Base-by-base conservation (phyloP, 2,329 filamentous ascomycete species). In the Aspergillus eucalypticola region DNA sequence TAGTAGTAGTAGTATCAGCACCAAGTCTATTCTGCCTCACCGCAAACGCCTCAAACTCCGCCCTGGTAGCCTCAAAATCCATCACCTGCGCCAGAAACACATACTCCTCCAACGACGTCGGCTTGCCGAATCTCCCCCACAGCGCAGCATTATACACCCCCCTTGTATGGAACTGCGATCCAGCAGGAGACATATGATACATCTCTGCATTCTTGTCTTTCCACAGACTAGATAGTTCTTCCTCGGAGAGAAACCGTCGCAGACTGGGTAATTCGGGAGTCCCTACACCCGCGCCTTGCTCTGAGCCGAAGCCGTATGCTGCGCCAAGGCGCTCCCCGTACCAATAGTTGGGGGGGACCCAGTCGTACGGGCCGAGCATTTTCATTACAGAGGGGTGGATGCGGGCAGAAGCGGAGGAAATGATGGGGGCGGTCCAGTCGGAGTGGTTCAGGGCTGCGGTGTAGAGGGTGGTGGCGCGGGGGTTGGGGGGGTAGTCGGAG, bases 341-440 rank as follows among this genome's bases (percentile, higher is more conserved):
- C 86, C 85, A 89, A 72, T 88, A 88, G 63, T 83, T 86, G 0
- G 86, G 86, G 0, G 86, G 84, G 0, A 87, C 84, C 85, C 85
- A 89, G 66, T 88, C 86, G 64, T 89, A 89, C 0, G 86, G 86
- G 0, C 86, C 86, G 0, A 83, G 80, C 86, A 89, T 89, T 67
- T 87, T 88, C 82, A 89, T 83, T 0, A 86, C 86, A 0, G 83
- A 82, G 0, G 83, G 82, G 0, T 83, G 84, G 0, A 8, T 35
- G 10, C 81, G 77, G 66, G 84, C 83, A 2, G 81, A 79, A 0
- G 86, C 86, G 0, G 85, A 86, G 0, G 83, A 78, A 41, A 88
- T 78, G 41, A 88, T 79, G 0, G 86, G 85, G 2, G 75, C 77
- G 25, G 83, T 74, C 85, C 85, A 89, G 65, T 85, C 78, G 27